Base-by-base conservation (phyloP, 2,329 filamentous ascomycete species). In the Pseudonectria buxi region DNA sequence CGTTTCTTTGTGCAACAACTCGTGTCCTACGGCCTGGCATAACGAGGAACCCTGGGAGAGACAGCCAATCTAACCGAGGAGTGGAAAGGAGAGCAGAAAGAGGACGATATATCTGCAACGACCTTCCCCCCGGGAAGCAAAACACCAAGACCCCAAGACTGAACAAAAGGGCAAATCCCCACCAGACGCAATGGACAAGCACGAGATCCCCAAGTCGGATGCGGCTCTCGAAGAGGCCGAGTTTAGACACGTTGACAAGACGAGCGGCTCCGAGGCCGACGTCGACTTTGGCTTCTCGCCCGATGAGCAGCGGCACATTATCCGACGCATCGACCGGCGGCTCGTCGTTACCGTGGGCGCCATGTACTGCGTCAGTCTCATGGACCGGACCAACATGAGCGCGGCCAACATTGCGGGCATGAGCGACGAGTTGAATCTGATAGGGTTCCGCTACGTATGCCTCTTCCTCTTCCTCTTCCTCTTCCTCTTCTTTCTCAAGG, bases 351-450 rank as follows among this genome's bases (percentile, higher is more conserved):
- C 72, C 2, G 73, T 78, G 4, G 80, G 80, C 14, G 54, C 71
- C 45, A 72, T 87, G 63, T 89, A 89, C 59, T 86, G 82, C 55
- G 69, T 86, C 49, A 82, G 75, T 45, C 63, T 90, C 40, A 85
- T 90, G 77, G 86, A 92, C 54, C 70, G 86, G 24, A 86, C 82
- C 2, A 90, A 90, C 58, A 62, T 89, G 55, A 76, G 76, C n/a
- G 68, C 76, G 14, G 84, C 83, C 27, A 76, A 76, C 30, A 81
- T 90, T 55, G 84, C 86, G 14, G 85, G 74, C 34, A 74, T 77
- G 70, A 50, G 54, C 12, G 44, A 43, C 2, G 74, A 77, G 31
- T 57, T 78, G 16, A 30, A 51, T 3, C 56, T 78, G 2, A 54
- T 63, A 2, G 65, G 63, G 6, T 63, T 65, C 34, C 62, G 67